Conservation (phyloP, 768 basidiomycete genomes). For the Xerocomellus amylosporus region DNA sequence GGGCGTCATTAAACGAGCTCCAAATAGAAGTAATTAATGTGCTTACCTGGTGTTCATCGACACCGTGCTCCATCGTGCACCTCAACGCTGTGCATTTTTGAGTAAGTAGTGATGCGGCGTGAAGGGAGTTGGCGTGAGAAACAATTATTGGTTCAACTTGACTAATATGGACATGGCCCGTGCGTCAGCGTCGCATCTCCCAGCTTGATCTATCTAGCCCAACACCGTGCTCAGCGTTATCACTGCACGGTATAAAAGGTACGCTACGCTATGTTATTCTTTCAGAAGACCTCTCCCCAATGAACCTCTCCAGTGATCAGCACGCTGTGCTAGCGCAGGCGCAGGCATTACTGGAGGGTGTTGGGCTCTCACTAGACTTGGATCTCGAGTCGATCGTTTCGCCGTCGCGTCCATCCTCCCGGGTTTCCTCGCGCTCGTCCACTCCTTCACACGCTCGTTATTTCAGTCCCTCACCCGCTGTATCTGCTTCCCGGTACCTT, state of each 20-base stretch:
- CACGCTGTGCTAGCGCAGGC: background rate
- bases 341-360: background rate
- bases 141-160: too few species aligned
- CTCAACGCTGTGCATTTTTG: too few species aligned
- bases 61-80: too few species aligned
- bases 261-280: background rate
- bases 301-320: background rate
- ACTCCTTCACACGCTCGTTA: background rate
- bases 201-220: too few species aligned
- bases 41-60: too few species aligned
- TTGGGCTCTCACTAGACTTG: background rate
- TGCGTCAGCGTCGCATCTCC: too few species aligned
- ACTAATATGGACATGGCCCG: too few species aligned
- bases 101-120: too few species aligned
- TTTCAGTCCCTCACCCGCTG: background rate
- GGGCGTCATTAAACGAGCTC: too few species aligned
- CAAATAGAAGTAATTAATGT: too few species aligned
- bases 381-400: background rate
- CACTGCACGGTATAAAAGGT: background rate
- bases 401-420: background rate
- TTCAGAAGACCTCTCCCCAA: background rate
- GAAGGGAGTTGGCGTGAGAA: too few species aligned
- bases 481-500: background rate
- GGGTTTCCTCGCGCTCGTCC: background rate
- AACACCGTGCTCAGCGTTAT: background rate